These are phyloP conservation scores for Fusarium compactum DNA, from an alignment of 2,329 filamentous ascomycete genomes.

Conservation along the genomic window DNA sequence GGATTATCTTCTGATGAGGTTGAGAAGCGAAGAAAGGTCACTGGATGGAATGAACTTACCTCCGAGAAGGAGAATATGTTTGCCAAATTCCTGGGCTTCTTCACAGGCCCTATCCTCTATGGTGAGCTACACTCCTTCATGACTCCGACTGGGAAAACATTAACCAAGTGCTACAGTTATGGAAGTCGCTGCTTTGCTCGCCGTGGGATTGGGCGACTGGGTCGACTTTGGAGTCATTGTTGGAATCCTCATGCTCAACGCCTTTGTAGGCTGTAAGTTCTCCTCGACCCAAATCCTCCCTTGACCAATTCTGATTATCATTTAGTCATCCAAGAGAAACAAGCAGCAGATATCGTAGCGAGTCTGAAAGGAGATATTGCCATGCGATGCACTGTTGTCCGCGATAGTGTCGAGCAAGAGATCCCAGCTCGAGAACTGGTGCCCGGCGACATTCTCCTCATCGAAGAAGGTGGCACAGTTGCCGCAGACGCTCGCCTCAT, in stretches of 20 bases:
- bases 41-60: slow-evolving; percentile 33
- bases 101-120: slow-evolving; percentile 25
- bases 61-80: slow-evolving; percentile 31
- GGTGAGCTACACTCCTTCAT: not conserved
- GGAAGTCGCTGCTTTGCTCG: slow-evolving; percentile 31
- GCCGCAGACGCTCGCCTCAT: slow-evolving; percentile 30
- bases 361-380: slow-evolving; percentile 38
- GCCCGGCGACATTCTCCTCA: slow-evolving; percentile 22
- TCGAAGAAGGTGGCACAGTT: slow-evolving; percentile 33
- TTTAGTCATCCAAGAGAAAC: slow-evolving; percentile 21
- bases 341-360: slow-evolving; percentile 28
- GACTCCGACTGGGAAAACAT: not conserved
- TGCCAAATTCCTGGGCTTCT: not conserved
- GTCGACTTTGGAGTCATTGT: slow-evolving; percentile 33
- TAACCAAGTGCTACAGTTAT: slow-evolving; percentile 7
- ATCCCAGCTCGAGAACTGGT: slow-evolving; percentile 27
- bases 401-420: slow-evolving; percentile 21
- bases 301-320: not conserved
- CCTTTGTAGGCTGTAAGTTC: slow-evolving; percentile 32
- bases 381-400: slow-evolving; percentile 27
- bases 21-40: slow-evolving; percentile 9
- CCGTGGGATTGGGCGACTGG: slow-evolving; percentile 32
- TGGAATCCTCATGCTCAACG: slow-evolving; percentile 32
- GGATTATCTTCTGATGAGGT: slow-evolving; percentile 25
- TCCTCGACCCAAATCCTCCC: too few relatives aligned